phyloP scores from a whole-genome alignment of 192 early-diverging fungal genomes.

The Radiomyces spectabilis region DNA sequence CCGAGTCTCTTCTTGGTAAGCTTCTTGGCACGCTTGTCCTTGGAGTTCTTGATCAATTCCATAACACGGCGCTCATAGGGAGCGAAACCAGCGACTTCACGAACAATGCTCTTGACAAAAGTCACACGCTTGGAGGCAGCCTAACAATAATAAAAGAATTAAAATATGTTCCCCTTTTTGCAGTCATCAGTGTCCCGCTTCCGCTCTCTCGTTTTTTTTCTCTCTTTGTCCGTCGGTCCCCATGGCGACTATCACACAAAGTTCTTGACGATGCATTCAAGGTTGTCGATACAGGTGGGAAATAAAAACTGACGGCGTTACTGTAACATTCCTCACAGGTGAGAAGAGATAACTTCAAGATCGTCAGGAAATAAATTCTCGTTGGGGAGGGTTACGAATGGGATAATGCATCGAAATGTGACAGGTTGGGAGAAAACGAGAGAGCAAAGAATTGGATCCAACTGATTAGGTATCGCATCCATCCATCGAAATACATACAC shows the following conservation, averaged over 20 bases:
- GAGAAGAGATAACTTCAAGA: no score
- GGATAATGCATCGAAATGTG: no score
- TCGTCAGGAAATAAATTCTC: no score
- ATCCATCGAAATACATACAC: constrained; percentile 57
- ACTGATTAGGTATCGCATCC: constrained; percentile 1
- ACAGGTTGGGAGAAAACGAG: no score
- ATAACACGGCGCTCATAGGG: constrained; percentile 99
- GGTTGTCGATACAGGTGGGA: not conserved
- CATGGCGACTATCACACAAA: no score
- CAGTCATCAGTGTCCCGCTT: not conserved
- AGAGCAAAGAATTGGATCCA: no score
- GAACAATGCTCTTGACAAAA: constrained; percentile 91
- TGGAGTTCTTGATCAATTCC: constrained; percentile 99
- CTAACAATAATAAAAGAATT: constrained; percentile 11
- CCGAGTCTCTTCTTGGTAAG: constrained; percentile 97
- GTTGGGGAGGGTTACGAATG: no score
- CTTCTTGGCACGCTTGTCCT: constrained; percentile 99
- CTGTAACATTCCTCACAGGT: no score
- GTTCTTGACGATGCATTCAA: no score
- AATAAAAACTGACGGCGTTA: not conserved
- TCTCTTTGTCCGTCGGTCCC: not conserved
- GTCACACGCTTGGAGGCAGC: constrained; percentile 62
- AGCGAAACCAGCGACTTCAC: constrained; percentile 95
- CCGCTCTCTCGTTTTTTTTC: not conserved
- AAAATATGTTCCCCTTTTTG: no score